Conservation (phyloP, 495 filamentous ascomycete genomes). For the Neurospora terricola region DNA sequence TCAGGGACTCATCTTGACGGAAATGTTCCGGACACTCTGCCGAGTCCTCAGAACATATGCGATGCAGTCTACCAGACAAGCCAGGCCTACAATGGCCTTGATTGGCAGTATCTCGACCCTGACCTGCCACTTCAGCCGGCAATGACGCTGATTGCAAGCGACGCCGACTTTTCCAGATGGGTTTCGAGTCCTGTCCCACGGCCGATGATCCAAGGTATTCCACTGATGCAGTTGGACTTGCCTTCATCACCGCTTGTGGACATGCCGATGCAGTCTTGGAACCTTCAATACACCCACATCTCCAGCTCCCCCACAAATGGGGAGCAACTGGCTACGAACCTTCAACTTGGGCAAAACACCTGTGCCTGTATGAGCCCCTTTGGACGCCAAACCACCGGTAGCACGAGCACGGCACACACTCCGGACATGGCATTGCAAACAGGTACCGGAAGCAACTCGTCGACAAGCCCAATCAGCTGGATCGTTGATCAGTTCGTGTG, state of each 20-base stretch:
- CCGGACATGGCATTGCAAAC: neutral
- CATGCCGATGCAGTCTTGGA: neutral
- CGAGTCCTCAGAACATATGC: neutral
- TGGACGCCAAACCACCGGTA: neutral
- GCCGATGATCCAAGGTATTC: neutral
- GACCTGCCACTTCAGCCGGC: neutral
- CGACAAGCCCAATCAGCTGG: neutral
- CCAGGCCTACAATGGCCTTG: neutral
- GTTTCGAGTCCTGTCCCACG: neutral
- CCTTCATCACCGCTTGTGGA: neutral
- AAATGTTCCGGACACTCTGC: neutral
- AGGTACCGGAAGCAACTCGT: neutral
- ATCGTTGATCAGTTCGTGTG: neutral
- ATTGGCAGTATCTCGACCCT: neutral
- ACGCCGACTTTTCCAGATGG: neutral
- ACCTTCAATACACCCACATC: neutral
- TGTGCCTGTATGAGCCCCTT: neutral
- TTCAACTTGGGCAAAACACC: neutral
- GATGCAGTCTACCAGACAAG: neutral
- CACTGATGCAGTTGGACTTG: neutral
- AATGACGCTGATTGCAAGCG: neutral
- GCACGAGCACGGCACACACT: neutral
- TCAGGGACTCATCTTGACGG: neutral
- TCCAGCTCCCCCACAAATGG: neutral
- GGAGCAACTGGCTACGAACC: neutral